Base-by-base conservation (phyloP, 2,329 filamentous ascomycete genomes). In the Aspergillus sp. region DNA sequence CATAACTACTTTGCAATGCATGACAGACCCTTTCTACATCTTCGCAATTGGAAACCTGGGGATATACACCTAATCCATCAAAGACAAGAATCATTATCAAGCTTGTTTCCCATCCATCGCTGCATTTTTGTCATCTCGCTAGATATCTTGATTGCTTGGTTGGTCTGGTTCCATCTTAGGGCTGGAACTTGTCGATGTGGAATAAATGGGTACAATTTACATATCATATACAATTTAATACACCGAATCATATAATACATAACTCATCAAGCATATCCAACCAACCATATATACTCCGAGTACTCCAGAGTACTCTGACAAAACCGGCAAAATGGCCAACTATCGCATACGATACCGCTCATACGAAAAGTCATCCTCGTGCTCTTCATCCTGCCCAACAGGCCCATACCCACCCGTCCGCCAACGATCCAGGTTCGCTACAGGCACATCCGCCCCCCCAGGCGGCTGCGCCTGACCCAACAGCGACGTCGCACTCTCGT, bases 401-500 rank as follows among this genome's bases (percentile, higher is more conserved):
- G 65, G 66, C 4, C 65, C 66, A 45, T 69, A 69, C 5, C 66
- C 65, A 34, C 59, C 54, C 2, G 59, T 52, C 19, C 59, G 62
- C 67, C 68, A 70, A 42, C 62, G 59, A 44, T 64, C 60, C 4
- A 68, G 44, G 5, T 61, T 52, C 19, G 47, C 48, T 42, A 49
- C 53, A 27, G 47, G 27, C 9, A 35, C 39, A 27, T 57, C 57
- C 4, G 36, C 51, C 27, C 53, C 56, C 28, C 48, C 62, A 0
- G 63, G 64, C 4, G 44, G 53, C 45, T 71, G 67, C 2, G 65
- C 64, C 45, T 69, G 59, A 29, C 51, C 60, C 12, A 73, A 54
- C 6, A 73, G 56, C 29, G 58, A 55, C 1, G 62, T 62, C 44
- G 69, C 67, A 38, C 67, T 70, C 49, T 72, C 70, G 47, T 71